Percentiles rank a stretch among this genome's conserved stretches.
Evolutionary conservation across 23 red algal species (phyloP).

Genomic region (Cyanidiococcus yangmingshanensis): DNA sequence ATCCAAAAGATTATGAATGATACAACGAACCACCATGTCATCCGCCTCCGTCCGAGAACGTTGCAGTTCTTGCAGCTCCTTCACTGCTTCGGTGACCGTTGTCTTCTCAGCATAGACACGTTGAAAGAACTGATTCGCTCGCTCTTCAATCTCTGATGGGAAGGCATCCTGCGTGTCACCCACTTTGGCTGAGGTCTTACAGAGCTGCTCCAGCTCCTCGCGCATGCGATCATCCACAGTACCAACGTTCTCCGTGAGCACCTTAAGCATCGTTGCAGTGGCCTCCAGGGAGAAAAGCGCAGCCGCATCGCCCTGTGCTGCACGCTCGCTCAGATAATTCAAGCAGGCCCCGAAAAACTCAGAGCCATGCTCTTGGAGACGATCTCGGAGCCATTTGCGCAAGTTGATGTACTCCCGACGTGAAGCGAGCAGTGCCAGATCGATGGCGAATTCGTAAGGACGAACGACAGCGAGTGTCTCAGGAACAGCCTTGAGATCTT

Average conservation of each 20-base stretch:
- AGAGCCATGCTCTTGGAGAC: conserved; percentile 38
- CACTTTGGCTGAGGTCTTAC: conserved; percentile 3
- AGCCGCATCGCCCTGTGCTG: conserved; percentile 13
- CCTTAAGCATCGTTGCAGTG: conserved; percentile 30
- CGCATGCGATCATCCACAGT: conserved; percentile 16
- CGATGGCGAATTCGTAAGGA: conserved; percentile 67
- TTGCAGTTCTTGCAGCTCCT: conserved; percentile 36
- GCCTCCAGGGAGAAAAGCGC: conserved; percentile 24
- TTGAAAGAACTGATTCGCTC: conserved; percentile 61
- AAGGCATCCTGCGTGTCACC: conserved; percentile 26
- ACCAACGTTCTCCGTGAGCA: conserved; percentile 20
- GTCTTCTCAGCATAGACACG: conserved; percentile 41
- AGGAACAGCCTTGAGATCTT: conserved; percentile 51
- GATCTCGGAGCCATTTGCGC: conserved; percentile 62
- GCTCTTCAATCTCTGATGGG: conserved; percentile 53
- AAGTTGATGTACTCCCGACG: conserved; percentile 74
- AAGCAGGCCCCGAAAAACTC: conserved; percentile 38
- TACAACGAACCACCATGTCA: conserved; percentile 57
- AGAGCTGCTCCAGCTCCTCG: conserved; percentile 17
- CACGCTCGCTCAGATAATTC: conserved; percentile 35
- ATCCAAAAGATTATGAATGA: conserved; percentile 95
- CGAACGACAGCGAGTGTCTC: conserved; percentile 42
- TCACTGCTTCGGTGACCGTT: conserved; percentile 41
- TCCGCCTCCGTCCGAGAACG: conserved; percentile 35
- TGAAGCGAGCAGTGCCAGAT: conserved; percentile 69